A percentile compares a stretch with the other conserved stretches of the same genome.
Evolutionary conservation across 257 asterid genomes (phyloP).

Genomic region (Fraxinus excelsior): DNA sequence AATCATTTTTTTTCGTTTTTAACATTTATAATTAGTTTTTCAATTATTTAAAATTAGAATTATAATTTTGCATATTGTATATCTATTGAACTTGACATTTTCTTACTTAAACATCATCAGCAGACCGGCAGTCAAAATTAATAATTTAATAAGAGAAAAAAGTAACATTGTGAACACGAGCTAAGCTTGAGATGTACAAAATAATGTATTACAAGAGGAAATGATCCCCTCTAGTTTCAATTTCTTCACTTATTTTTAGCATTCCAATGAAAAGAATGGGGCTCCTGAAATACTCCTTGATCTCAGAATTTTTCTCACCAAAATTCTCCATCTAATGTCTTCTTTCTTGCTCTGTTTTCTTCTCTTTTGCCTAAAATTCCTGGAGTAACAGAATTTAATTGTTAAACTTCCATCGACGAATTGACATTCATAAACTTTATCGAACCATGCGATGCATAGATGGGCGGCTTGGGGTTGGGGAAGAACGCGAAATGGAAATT

Average conservation of each 20-base stretch:
- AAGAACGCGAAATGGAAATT: conserved; percentile 25
- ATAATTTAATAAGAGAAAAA: background rate
- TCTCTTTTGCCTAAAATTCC: conserved; percentile 63
- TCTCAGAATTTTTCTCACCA: conserved; percentile 81
- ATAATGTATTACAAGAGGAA: no score
- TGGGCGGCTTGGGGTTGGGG: no score
- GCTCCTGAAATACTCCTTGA: conserved; percentile 83
- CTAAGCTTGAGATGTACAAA: background rate
- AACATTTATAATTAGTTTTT: no score
- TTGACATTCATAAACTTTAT: no score
- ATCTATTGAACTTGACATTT: no score
- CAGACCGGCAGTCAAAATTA: background rate
- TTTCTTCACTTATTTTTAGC: background rate
- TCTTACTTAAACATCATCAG: background rate
- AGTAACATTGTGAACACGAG: background rate
- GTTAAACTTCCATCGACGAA: no score
- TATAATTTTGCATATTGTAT: no score
- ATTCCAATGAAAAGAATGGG: conserved; percentile 66
- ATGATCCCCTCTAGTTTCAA: background rate
- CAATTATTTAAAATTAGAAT: no score
- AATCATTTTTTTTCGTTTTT: no score
- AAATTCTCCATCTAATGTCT: conserved; percentile 69
- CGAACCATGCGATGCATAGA: no score
- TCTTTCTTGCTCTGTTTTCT: conserved; percentile 69
- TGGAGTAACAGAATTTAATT: conserved; percentile 21